Conservation (phyloP, 805 yeast species). For the Lipomyces oligophaga region DNA sequence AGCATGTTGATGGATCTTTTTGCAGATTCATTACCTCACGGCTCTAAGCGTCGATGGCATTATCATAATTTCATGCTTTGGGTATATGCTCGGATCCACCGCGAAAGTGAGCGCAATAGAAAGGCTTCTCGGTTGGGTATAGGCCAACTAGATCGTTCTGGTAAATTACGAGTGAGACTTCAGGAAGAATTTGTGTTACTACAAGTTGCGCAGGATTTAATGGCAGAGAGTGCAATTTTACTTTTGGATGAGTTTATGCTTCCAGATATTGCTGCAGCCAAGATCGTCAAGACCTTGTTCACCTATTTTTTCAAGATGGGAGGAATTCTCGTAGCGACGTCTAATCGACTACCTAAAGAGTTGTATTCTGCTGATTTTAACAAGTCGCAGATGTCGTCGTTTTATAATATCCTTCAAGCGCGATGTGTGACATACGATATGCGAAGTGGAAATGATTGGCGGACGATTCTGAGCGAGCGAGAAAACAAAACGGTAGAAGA, state of each 20-base stretch:
- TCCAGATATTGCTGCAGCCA: conserved; percentile 73
- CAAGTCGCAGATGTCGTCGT: conserved; percentile 53
- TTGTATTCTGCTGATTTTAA: conserved; percentile 63
- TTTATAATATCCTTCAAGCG: conserved; percentile 53
- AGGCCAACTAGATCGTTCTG: conserved; percentile 10
- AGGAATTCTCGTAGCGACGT: conserved; percentile 70
- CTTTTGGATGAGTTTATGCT: conserved; percentile 72
- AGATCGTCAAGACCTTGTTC: conserved; percentile 59
- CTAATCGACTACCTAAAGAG: conserved; percentile 66
- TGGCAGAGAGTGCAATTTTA: conserved; percentile 53
- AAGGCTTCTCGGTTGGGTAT: background rate
- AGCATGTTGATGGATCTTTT: conserved; percentile 71
- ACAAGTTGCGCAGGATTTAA: conserved; percentile 64
- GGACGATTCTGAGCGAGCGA: conserved; percentile 38
- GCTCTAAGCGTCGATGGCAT: conserved; percentile 66
- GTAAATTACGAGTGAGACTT: conserved; percentile 35
- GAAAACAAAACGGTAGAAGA: background rate
- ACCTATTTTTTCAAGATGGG: conserved; percentile 69
- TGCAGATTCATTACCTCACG: conserved; percentile 60
- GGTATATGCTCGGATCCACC: conserved; percentile 61
- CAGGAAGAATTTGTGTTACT: conserved; percentile 63
- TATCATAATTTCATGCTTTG: conserved; percentile 65
- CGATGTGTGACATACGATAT: conserved; percentile 62
- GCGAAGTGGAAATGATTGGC: conserved; percentile 56
- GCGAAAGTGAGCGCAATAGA: conserved; percentile 14